These are phyloP conservation scores for Vairimorpha necatrix DNA, from an alignment of 371 early-diverging fungal species.

Conservation along the genomic window DNA sequence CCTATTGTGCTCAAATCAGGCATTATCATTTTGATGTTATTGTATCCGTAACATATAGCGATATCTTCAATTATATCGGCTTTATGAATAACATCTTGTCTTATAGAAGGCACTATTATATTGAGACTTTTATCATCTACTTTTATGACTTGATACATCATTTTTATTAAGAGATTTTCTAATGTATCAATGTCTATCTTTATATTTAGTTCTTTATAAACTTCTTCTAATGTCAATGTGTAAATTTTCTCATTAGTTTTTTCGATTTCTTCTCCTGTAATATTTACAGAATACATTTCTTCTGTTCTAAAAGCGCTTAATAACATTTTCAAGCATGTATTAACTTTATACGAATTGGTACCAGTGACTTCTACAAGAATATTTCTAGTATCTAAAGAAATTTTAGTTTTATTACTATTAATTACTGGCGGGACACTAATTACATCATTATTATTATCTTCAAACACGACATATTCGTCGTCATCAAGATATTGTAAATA, in stretches of 20 bases:
- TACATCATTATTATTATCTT: constrained; percentile 75
- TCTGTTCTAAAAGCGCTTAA: constrained; percentile 65
- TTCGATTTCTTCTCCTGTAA: constrained; percentile 65
- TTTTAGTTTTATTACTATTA: constrained; percentile 94
- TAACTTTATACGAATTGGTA: constrained; percentile 70
- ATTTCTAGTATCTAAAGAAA: constrained; percentile 84
- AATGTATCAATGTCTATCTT: constrained; percentile 23
- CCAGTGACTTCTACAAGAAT: constrained; percentile 97
- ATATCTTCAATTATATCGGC: constrained; percentile 98
- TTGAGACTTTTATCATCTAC: constrained; percentile 68
- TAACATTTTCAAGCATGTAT: constrained; percentile 55
- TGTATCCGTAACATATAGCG: constrained; percentile 95
- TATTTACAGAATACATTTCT: constrained; percentile 71
- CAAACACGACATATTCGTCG: constrained; percentile 77
- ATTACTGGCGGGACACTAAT: constrained; percentile 97
- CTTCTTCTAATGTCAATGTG: constrained; percentile 71
- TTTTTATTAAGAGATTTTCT: constrained; percentile 46
- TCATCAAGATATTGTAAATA: constrained; percentile 83
- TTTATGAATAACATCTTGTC: constrained; percentile 89
- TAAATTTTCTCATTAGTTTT: constrained; percentile 73
- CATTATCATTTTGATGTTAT: constrained; percentile 77
- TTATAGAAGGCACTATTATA: constrained; percentile 80
- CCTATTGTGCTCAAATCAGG: constrained; percentile 78
- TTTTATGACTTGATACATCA: constrained; percentile 65
- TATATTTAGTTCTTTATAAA: constrained; percentile 64